Evolutionary conservation across 2,329 filamentous ascomycete genomes (phyloP), one percentile per base, ranked within the genome.

Genomic region (Alternaria incomplexa): DNA sequence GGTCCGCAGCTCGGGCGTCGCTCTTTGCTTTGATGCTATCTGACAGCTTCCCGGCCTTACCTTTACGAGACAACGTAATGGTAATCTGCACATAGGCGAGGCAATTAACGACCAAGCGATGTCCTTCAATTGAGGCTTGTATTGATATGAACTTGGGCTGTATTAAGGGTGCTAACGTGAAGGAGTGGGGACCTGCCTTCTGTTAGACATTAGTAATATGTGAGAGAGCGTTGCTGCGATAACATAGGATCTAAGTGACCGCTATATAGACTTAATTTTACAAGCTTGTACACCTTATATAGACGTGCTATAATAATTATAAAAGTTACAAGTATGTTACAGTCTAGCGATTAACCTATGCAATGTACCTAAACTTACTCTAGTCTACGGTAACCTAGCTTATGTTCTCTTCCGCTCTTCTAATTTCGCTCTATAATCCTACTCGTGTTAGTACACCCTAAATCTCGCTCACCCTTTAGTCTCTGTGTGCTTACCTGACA

Each of bases 401-500:
- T 23, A 62, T 45, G 12, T 53, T 20, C 46, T 62, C 28, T 28
- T 47, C 28, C 55, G 50, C 11, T 17, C 55, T 40, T 54, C 28
- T 12, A 62, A 36, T 26, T 40, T 62, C 2, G 48, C 40, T 36
- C 30, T 58, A 13, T 62, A 62, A 17, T 62, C 40, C 56, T 59
- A 32, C 11, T 11, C 26, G 11, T 45, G 47, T 58, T n/a, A 58
- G 56, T 40, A 40, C 36, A 40, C 36, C 6, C n/a, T 40, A 17
- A 40, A 40, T 40, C 36, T 40, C 30, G n/a, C 22, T 43, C 15
- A 22, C 10, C 20, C 54, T 13, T 17, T 22, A 23, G 32, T 51
- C n/a, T 36, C 13, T 22, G 40, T 28, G 15, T 13, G 70, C 72
- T 67, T 45, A 76, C 74, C 63, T 70, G 63, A 64, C 76, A 78